phyloP scores from a whole-genome alignment of 1,139 yeast genomes.

The Geotrichum aggregatum region DNA sequence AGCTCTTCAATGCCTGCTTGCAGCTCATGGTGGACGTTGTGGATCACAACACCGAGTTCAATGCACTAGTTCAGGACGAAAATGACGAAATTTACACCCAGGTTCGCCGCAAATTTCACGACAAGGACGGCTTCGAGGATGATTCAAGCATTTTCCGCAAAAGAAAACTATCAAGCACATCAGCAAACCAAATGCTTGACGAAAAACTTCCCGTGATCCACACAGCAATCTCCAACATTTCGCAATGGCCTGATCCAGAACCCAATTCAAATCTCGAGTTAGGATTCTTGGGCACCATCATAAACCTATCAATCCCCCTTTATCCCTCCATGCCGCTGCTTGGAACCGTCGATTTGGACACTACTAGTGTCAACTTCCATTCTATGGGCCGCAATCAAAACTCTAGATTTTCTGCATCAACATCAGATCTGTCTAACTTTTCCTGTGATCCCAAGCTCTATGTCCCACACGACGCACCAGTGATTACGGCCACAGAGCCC shows the following conservation, averaged over 20 bases:
- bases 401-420: slow-evolving; percentile 10
- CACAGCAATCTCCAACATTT: slow-evolving; percentile 32
- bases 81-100: slow-evolving; percentile 11
- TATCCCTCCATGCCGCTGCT: slow-evolving; percentile 24
- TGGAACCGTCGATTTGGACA: slow-evolving; percentile 20
- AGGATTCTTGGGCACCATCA: slow-evolving; percentile 32
- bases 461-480: slow-evolving; percentile 13
- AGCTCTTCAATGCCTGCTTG: slow-evolving; percentile 29
- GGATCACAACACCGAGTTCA: slow-evolving; percentile 15
- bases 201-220: slow-evolving; percentile 32
- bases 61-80: slow-evolving; percentile 2
- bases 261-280: slow-evolving; percentile 26
- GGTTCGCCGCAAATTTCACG: slow-evolving; percentile 9
- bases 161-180: neutral
- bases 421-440: slow-evolving; percentile 8
- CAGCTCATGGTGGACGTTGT: slow-evolving; percentile 24
- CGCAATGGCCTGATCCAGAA: slow-evolving; percentile 33
- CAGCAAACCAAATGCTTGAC: slow-evolving; percentile 20
- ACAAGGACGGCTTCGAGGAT: slow-evolving; percentile 7
- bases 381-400: neutral
- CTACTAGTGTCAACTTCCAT: slow-evolving; percentile 15
- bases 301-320: slow-evolving; percentile 21
- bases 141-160: slow-evolving; percentile 3
- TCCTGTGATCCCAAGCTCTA: slow-evolving; percentile 10
- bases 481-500: slow-evolving; percentile 24